Evolutionary conservation across 176 grass and related monocot species (phyloP).

Genomic region (Rhynchospora pubera): DNA sequence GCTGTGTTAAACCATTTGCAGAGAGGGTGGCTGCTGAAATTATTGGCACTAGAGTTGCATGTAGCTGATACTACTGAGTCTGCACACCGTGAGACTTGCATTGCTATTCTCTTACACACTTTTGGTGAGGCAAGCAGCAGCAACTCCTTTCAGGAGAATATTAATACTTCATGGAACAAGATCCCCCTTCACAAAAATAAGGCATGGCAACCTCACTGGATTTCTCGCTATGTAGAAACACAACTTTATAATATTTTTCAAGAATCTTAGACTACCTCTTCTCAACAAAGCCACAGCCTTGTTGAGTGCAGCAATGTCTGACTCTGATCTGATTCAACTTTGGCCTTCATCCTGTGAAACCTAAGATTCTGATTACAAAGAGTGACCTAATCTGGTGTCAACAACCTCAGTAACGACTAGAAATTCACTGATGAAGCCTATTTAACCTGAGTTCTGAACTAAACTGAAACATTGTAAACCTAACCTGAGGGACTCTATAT

Average conservation of each 20-base stretch:
- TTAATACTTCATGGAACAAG: not conserved
- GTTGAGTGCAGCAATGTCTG: not conserved
- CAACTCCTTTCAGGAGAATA: not conserved
- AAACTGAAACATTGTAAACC: not conserved
- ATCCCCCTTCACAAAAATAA: not conserved
- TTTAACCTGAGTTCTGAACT: not conserved
- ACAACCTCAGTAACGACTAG: not conserved
- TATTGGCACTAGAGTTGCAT: conserved; percentile 85
- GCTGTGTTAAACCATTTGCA: conserved; percentile 39
- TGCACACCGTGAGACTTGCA: conserved; percentile 53
- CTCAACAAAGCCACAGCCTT: not conserved
- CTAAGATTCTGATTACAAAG: not conserved
- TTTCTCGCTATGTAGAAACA: not conserved
- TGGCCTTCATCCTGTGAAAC: not conserved
- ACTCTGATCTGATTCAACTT: not conserved
- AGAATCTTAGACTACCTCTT: not conserved
- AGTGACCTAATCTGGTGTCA: not conserved
- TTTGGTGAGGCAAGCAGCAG: conserved; percentile 31
- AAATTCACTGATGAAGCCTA: not conserved
- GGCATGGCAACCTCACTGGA: conserved; percentile 10
- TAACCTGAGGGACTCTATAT: not conserved
- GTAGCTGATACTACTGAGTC: conserved; percentile 72
- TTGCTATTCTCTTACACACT: conserved; percentile 68
- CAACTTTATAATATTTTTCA: not conserved
- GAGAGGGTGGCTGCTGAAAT: conserved; percentile 92